Conservation (phyloP, 2,329 filamentous ascomycete genomes). For the Sporothrix pseudoabietina region DNA sequence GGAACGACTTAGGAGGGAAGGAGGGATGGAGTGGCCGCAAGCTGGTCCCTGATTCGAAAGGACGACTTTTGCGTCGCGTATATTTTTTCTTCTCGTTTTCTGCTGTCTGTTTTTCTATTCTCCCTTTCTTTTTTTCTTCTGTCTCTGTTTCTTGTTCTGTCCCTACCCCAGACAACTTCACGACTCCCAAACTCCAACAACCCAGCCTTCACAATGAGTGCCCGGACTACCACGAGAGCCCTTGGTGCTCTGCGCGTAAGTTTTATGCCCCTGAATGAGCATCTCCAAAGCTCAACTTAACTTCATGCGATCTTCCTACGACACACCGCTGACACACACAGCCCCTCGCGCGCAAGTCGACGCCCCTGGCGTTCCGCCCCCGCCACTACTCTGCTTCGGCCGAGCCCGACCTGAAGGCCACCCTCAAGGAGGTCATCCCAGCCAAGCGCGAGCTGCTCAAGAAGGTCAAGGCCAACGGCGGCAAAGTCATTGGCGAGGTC, state of each 20-base stretch:
- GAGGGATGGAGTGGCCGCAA: conserved; percentile 10
- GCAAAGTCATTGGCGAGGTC: conserved; percentile 85
- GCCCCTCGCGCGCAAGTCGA: conserved; percentile 25
- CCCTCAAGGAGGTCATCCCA: conserved; percentile 80
- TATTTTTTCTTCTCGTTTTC: not conserved
- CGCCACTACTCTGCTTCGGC: conserved; percentile 71
- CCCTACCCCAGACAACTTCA: not conserved
- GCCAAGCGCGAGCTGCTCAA: conserved; percentile 92
- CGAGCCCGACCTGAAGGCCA: conserved; percentile 87
- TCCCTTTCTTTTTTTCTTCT: not conserved
- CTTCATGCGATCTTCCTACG: no score
- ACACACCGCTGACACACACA: not conserved
- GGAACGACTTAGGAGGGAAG: not conserved
- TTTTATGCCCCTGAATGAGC: not conserved
- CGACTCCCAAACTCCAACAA: not conserved
- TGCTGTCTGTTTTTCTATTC: not conserved
- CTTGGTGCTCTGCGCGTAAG: conserved; percentile 34
- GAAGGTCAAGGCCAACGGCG: conserved; percentile 82
- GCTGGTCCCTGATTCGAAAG: conserved; percentile 16
- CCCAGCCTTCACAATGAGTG: conserved; percentile 30
- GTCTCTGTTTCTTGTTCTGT: not conserved
- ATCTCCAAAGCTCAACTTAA: not conserved
- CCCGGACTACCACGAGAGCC: conserved; percentile 33
- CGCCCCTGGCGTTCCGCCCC: conserved; percentile 38
- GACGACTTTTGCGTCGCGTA: not conserved